A percentile compares a stretch with the other conserved stretches of the same genome.
Evolutionary conservation across 768 basidiomycete species (phyloP).

Genomic region (Trametes meyenii): DNA sequence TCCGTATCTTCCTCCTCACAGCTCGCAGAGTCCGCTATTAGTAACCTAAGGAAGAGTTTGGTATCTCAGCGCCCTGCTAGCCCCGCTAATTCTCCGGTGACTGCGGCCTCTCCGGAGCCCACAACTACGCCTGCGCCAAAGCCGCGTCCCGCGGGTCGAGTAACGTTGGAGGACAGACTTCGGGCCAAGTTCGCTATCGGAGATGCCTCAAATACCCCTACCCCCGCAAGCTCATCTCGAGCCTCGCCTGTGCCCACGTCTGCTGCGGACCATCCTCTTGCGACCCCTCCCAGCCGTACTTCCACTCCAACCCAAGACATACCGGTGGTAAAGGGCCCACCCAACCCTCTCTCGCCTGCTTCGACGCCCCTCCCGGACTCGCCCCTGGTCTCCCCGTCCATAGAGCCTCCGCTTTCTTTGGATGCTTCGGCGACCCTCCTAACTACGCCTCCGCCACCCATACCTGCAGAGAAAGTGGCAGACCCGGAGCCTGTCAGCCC

Average conservation of each 20-base stretch:
- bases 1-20: slow-evolving; percentile 52
- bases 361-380: slow-evolving; percentile 45
- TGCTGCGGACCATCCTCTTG: slow-evolving; percentile 35
- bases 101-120: slow-evolving; percentile 31
- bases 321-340: slow-evolving; percentile 18
- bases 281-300: slow-evolving; percentile 17
- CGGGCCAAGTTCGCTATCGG: slow-evolving; percentile 63
- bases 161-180: slow-evolving; percentile 77
- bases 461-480: background rate
- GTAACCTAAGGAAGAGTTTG: slow-evolving; percentile 66
- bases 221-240: slow-evolving; percentile 45
- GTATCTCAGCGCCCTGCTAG: slow-evolving; percentile 52
- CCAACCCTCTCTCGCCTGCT: slow-evolving; percentile 23
- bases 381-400: slow-evolving; percentile 5
- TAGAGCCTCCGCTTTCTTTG: slow-evolving; percentile 11
- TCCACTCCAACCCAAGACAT: slow-evolving; percentile 11
- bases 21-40: slow-evolving; percentile 62
- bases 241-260: slow-evolving; percentile 44
- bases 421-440: slow-evolving; percentile 3
- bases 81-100: slow-evolving; percentile 36
- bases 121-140: slow-evolving; percentile 22
- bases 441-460: background rate
- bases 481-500: background rate
- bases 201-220: slow-evolving; percentile 51
- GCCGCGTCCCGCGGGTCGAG: slow-evolving; percentile 40